phyloP scores from a whole-genome alignment of 495 filamentous ascomycete species.

The Daldinia vernicosa region DNA sequence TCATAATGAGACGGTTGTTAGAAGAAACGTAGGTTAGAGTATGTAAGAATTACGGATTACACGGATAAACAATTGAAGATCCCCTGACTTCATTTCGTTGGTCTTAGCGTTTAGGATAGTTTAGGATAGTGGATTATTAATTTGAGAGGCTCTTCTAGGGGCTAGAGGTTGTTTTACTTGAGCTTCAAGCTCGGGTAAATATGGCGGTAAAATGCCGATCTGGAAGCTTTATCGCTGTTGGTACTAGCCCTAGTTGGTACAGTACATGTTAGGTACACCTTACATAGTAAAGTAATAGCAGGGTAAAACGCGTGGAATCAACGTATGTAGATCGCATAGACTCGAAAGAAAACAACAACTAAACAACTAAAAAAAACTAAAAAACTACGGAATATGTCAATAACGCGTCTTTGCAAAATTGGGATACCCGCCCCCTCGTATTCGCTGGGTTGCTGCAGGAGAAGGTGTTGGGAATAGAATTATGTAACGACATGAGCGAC shows the following conservation, averaged over 20 bases:
- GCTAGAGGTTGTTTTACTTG: background rate
- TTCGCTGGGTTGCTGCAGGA: constrained; percentile 14
- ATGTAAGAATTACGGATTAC: too few species aligned
- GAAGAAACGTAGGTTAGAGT: too few species aligned
- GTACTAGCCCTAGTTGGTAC: too few species aligned
- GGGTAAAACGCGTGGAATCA: constrained; percentile 24
- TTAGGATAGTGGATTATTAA: background rate
- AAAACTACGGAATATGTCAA: background rate
- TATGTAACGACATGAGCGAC: constrained; percentile 20
- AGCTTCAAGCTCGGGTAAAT: constrained; percentile 6
- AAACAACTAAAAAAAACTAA: too few species aligned
- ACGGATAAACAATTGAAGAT: too few species aligned
- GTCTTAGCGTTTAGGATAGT: too few species aligned
- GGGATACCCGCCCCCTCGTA: constrained; percentile 15
- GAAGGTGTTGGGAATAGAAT: constrained; percentile 23
- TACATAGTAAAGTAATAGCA: too few species aligned
- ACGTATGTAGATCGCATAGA: constrained; percentile 13
- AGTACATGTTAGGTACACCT: background rate
- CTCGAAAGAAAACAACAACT: constrained; percentile 2
- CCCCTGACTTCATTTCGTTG: too few species aligned
- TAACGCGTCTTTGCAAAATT: constrained; percentile 12
- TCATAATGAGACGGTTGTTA: too few species aligned
- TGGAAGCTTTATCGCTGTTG: constrained; percentile 9
- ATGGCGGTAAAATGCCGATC: constrained; percentile 4
- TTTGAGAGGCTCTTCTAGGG: background rate